Percentiles rank a stretch among this genome's conserved stretches.
Evolutionary conservation across 148 eudicot species (phyloP).

Genomic region (Linanthus parryae): DNA sequence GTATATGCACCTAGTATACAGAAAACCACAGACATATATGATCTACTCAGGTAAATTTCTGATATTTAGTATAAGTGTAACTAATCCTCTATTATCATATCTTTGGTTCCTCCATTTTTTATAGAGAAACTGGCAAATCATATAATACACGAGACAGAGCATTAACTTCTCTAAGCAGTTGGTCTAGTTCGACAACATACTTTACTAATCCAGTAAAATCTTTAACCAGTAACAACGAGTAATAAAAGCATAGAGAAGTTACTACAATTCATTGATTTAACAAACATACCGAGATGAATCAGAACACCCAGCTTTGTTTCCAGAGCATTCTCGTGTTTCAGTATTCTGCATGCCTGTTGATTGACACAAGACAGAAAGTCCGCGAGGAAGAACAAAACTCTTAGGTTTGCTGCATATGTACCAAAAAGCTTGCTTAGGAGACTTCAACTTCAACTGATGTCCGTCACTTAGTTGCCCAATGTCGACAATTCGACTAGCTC

Average conservation of each 20-base stretch:
- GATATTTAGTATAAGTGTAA: too few relatives aligned
- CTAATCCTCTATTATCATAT: too few relatives aligned
- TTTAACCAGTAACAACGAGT: neutral
- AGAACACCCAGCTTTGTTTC: neutral
- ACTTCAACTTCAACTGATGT: conserved; percentile 25
- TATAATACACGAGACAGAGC: neutral
- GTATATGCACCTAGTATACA: too few relatives aligned
- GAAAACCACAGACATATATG: too few relatives aligned
- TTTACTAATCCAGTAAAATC: neutral
- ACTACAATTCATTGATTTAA: neutral
- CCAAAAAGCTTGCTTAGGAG: conserved; percentile 29
- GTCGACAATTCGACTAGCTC: conserved; percentile 29
- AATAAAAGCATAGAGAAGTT: neutral
- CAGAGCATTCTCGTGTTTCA: conserved; percentile 25
- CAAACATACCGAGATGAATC: conserved; percentile 7
- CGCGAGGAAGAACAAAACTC: conserved; percentile 18
- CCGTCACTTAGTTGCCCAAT: conserved; percentile 32
- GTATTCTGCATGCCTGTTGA: conserved; percentile 43
- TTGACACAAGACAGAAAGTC: conserved; percentile 42
- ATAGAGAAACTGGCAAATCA: neutral
- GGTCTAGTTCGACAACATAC: neutral
- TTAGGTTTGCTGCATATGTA: conserved; percentile 25
- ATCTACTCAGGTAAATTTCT: too few relatives aligned
- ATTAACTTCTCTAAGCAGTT: neutral
- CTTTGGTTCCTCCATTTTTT: too few relatives aligned